These are phyloP conservation scores for Zalaria sp. DNA, from an alignment of 2,329 filamentous ascomycete species.

Conservation along the genomic window DNA sequence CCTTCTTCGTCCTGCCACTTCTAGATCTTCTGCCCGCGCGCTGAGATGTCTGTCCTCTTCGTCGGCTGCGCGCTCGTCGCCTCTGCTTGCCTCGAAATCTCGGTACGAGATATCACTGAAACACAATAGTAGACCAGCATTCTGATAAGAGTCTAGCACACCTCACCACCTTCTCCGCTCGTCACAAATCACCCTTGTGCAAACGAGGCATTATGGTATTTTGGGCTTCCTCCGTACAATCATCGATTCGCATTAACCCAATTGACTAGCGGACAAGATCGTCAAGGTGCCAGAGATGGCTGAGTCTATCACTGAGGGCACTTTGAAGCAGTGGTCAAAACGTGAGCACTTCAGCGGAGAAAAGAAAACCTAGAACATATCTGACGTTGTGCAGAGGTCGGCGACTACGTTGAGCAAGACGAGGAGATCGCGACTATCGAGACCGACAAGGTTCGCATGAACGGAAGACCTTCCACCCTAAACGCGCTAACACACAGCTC, in stretches of 20 bases:
- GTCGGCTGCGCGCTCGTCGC: conserved; percentile 5
- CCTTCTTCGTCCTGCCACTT: conserved; percentile 12
- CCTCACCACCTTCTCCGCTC: conserved; percentile 8
- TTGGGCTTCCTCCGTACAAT: not conserved
- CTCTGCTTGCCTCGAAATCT: conserved; percentile 5
- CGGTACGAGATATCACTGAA: conserved; percentile 1
- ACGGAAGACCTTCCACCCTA: no score
- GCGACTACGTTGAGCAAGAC: conserved; percentile 87
- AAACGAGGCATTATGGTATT: conserved; percentile 19
- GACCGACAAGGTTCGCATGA: conserved; percentile 71
- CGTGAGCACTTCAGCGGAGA: conserved; percentile 26
- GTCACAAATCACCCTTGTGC: conserved; percentile 7
- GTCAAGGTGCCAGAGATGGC: conserved; percentile 97
- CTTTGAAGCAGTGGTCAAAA: conserved; percentile 90
- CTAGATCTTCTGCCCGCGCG: conserved; percentile 5
- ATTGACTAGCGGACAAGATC: conserved; percentile 52
- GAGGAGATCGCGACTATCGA: conserved; percentile 98
- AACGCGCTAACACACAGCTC: not conserved
- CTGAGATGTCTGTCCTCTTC: conserved; percentile 6
- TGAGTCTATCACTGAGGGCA: conserved; percentile 96
- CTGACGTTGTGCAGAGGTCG: conserved; percentile 45
- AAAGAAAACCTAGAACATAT: not conserved
- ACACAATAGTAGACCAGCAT: not conserved
- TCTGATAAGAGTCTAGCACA: conserved; percentile 5
- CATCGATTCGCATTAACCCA: not conserved